Evolutionary conservation across 2,329 filamentous ascomycete genomes (phyloP), one percentile per base, ranked within the genome.

Genomic region (Xylaria polymorpha): DNA sequence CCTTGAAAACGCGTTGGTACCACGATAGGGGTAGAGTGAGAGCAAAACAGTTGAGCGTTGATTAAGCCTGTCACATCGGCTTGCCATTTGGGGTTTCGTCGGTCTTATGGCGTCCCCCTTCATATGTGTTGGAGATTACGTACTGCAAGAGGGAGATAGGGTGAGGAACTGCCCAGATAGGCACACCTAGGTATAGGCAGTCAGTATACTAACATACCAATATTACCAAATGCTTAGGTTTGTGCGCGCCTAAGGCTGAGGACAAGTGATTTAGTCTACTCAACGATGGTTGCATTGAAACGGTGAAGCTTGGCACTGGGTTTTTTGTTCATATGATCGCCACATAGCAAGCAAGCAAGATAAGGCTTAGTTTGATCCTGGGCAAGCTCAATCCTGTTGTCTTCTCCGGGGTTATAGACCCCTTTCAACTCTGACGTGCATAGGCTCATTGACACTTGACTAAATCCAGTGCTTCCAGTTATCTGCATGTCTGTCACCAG

Each of bases 311-410:
- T 39, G 41, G 60, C 51, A 29, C 25, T 43, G 60, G 35, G 65
- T 39, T 46, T 29, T 57, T 60, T 63, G 66, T 35, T 66, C 69
- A 68, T 69, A 66, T 71, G 69, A 71, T 69, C 62, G 53, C 29
- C 58, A 15, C 9, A 18, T 20, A 29, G 3, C 4, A 4, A 25
- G 53, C 14, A 48, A 39, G 22, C 35, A 51, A 61, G 39, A 65
- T 61, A 61, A 61, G 46, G 63, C 12, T 48, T 64, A 68, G 61
- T 22, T 65, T 29, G 15, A 18, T 29, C 32, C 18, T 25, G 64
- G 50, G 48, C 58, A 44, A 32, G 18, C 41, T 57, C 50, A 32
- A 60, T 59, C 37, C 18, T 63, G 41, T 37, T 43, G 37, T 50
- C n/a, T 59, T 43, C 29, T 61, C 44, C 48, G 67, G 50, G 53